A percentile compares a stretch with the other conserved stretches of the same genome.
Evolutionary conservation across 345 rosid species (phyloP).

Genomic region (Xanthoceras sorbifolium): DNA sequence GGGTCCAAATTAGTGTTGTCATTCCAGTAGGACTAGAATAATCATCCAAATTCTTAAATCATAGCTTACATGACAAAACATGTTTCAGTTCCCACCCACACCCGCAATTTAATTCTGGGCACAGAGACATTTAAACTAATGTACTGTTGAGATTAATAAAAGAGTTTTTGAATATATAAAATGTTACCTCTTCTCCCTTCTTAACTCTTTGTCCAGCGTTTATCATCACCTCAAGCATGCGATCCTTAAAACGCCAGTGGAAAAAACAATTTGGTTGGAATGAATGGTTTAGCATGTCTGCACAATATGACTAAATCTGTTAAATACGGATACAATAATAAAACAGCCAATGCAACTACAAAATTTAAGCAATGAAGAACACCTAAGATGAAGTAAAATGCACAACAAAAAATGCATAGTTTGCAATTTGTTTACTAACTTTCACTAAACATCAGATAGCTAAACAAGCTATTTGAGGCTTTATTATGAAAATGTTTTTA

Average conservation of each 20-base stretch:
- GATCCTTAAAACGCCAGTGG: slow-evolving; percentile 95
- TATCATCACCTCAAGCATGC: slow-evolving; percentile 96
- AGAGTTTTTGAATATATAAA: slow-evolving; percentile 12
- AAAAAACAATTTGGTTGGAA: slow-evolving; percentile 88
- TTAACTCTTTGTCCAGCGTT: slow-evolving; percentile 80
- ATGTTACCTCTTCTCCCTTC: slow-evolving; percentile 83
- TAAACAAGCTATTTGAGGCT: not conserved
- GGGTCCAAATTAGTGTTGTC: not conserved
- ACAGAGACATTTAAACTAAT: not conserved
- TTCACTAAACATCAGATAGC: not conserved
- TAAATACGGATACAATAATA: not conserved
- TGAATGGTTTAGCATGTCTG: slow-evolving; percentile 96
- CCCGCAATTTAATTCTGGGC: not conserved
- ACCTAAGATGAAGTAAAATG: not conserved
- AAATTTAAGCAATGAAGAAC: not conserved
- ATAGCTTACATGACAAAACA: not conserved
- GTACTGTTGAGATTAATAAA: slow-evolving; percentile 16
- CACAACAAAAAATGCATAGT: not conserved
- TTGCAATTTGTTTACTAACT: not conserved
- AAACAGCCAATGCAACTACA: not conserved
- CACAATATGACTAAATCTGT: slow-evolving; percentile 22
- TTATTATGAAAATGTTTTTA: not conserved
- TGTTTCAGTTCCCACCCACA: too few species aligned
- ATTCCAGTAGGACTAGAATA: not conserved
- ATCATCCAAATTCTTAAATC: not conserved